phyloP scores from a whole-genome alignment of 2,329 filamentous ascomycete species.

The Fusarium oligoseptatum region DNA sequence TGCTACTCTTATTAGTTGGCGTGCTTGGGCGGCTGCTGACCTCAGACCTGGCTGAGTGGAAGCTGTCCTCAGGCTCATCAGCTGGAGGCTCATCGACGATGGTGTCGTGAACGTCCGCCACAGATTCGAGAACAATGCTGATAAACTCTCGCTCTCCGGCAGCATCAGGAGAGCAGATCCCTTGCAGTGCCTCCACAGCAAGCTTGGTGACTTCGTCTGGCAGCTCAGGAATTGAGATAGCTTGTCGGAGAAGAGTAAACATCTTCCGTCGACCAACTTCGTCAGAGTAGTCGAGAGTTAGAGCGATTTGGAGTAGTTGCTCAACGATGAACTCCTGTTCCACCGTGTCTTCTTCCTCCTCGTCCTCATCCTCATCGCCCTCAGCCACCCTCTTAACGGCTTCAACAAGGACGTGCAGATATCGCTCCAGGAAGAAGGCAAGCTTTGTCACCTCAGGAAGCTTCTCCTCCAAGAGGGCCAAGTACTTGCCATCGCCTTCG shows the following conservation, averaged over 20 bases:
- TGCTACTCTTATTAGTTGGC: slow-evolving; percentile 62
- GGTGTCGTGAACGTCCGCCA: slow-evolving; percentile 96
- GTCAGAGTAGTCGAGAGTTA: slow-evolving; percentile 96
- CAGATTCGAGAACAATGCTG: slow-evolving; percentile 88
- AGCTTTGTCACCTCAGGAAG: slow-evolving; percentile 94
- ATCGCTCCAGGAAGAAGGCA: slow-evolving; percentile 86
- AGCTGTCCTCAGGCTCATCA: slow-evolving; percentile 76
- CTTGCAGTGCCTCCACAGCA: slow-evolving; percentile 82
- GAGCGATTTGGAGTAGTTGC: slow-evolving; percentile 91
- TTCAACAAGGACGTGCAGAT: slow-evolving; percentile 78
- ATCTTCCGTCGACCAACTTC: slow-evolving; percentile 96
- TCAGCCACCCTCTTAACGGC: slow-evolving; percentile 70
- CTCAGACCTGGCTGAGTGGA: slow-evolving; percentile 92
- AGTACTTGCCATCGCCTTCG: slow-evolving; percentile 79
- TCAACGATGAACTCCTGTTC: slow-evolving; percentile 97
- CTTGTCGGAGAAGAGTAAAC: slow-evolving; percentile 90
- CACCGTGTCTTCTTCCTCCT: slow-evolving; percentile 84
- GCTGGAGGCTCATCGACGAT: slow-evolving; percentile 79
- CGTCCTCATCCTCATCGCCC: slow-evolving; percentile 63
- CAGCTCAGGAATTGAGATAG: slow-evolving; percentile 85
- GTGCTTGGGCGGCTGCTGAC: slow-evolving; percentile 77
- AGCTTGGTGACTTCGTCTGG: slow-evolving; percentile 95
- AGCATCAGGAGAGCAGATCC: slow-evolving; percentile 81
- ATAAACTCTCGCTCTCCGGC: slow-evolving; percentile 87
- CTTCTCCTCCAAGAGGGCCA: slow-evolving; percentile 87